phyloP scores from a whole-genome alignment of 257 asterid species.

The Jasminum sambac region DNA sequence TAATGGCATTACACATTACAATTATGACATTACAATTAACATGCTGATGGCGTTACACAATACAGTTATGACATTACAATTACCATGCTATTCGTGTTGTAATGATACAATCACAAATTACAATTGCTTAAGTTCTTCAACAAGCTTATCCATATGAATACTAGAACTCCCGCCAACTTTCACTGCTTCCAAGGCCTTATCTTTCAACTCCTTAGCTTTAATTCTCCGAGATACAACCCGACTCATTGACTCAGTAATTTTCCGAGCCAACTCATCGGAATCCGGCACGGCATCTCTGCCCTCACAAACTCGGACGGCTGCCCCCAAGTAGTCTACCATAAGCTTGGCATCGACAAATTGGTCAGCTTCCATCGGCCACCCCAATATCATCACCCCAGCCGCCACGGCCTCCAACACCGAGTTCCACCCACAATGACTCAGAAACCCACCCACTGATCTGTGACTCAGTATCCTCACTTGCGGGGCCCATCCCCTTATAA shows the following conservation, averaged over 20 bases:
- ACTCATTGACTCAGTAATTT: slow-evolving; percentile 46
- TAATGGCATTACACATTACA: too few species aligned
- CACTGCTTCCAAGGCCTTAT: slow-evolving; percentile 47
- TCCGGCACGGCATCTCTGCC: slow-evolving; percentile 57
- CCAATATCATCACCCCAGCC: slow-evolving; percentile 62
- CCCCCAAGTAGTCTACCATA: slow-evolving; percentile 49
- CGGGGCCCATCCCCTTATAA: slow-evolving; percentile 74
- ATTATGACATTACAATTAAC: too few species aligned
- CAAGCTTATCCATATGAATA: slow-evolving; percentile 46
- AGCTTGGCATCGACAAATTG: slow-evolving; percentile 56
- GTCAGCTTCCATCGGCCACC: slow-evolving; percentile 96
- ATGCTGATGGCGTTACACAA: too few species aligned
- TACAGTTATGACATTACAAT: too few species aligned
- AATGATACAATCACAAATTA: too few species aligned
- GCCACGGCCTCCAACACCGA: slow-evolving; percentile 57
- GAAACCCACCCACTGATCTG: slow-evolving; percentile 53
- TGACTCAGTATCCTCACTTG: slow-evolving; percentile 63
- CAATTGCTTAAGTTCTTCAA: slow-evolving; percentile 35
- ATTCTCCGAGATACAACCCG: slow-evolving; percentile 25
- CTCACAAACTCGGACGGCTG: slow-evolving; percentile 42
- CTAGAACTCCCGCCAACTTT: slow-evolving; percentile 49
- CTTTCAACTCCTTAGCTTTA: slow-evolving; percentile 51
- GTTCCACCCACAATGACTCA: slow-evolving; percentile 89
- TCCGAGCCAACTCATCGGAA: slow-evolving; percentile 43
- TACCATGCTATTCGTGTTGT: too few species aligned